Percentiles rank a stretch among this genome's conserved stretches.
These are phyloP conservation scores for Yamagishiella unicocca DNA, from an alignment of 139 green algal species.

Conservation along the genomic window DNA sequence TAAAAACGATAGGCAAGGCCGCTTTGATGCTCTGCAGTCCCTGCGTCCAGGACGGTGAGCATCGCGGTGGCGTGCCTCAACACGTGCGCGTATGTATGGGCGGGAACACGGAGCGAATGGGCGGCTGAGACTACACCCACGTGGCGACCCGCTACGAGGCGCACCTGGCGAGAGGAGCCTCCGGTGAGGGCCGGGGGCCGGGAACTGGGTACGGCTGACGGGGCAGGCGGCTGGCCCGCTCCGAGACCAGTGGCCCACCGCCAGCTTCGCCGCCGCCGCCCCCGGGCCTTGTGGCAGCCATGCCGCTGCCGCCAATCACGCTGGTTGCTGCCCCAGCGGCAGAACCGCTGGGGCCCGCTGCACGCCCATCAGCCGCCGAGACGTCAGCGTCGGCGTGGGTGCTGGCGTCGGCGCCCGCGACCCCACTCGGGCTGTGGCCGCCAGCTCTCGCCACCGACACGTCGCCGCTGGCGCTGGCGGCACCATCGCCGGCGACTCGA, in stretches of 20 bases:
- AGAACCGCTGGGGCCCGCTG: background rate
- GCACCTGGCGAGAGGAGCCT: conserved; percentile 51
- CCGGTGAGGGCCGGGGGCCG: conserved; percentile 4
- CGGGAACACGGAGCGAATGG: no score
- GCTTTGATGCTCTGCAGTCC: no score
- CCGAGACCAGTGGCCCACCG: background rate
- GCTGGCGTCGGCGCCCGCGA: background rate
- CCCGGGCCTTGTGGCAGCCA: background rate
- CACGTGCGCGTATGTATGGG: no score
- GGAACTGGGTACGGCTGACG: background rate
- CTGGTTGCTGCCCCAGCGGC: no score
- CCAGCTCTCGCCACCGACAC: background rate
- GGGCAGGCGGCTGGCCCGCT: background rate
- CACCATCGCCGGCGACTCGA: background rate
- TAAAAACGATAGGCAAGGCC: no score
- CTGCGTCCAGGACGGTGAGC: no score
- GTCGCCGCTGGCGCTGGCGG: background rate
- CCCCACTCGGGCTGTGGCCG: no score
- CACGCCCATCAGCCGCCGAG: background rate
- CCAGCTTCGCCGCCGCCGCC: background rate
- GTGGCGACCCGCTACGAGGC: no score
- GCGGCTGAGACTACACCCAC: no score
- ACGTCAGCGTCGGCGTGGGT: background rate
- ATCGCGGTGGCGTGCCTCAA: no score
- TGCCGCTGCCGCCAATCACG: no score